These are phyloP conservation scores for Pyrrhoderma lamaoense DNA, from an alignment of 1,284 basidiomycete genomes.

Conservation along the genomic window DNA sequence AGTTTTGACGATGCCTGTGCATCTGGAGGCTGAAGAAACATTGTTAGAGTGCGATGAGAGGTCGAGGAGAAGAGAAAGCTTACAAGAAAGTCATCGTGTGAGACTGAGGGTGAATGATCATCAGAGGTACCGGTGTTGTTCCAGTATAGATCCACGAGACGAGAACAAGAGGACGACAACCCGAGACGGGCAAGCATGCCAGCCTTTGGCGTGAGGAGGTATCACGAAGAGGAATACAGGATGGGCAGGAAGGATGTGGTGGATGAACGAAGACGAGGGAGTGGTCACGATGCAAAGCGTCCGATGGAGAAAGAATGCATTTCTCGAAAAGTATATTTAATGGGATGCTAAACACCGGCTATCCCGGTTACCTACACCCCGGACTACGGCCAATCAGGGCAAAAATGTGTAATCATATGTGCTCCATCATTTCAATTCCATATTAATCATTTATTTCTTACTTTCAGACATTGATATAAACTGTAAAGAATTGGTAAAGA, in stretches of 20 bases:
- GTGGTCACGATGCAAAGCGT: neutral
- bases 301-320: too few relatives aligned
- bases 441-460: too few relatives aligned
- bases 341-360: neutral
- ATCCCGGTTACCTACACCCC: too few relatives aligned
- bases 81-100: constrained; percentile 2
- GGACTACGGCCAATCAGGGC: too few relatives aligned
- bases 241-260: neutral
- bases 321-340: too few relatives aligned
- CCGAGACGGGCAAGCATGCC: constrained; percentile 15
- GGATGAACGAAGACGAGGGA: neutral
- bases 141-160: constrained; percentile 2
- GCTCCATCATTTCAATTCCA: too few relatives aligned
- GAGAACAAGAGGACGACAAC: constrained; percentile 5
- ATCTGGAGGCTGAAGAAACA: constrained; percentile 9
- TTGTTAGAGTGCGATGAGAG: neutral
- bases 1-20: constrained; percentile 8
- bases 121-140: neutral
- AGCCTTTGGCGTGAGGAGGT: constrained; percentile 1
- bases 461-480: neutral
- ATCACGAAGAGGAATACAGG: neutral
- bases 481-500: too few relatives aligned
- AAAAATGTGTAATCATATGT: too few relatives aligned
- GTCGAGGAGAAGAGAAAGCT: neutral
- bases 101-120: neutral